These are phyloP conservation scores for Curvularia hawaiiensis DNA, from an alignment of 2,329 filamentous ascomycete genomes.

Conservation along the genomic window DNA sequence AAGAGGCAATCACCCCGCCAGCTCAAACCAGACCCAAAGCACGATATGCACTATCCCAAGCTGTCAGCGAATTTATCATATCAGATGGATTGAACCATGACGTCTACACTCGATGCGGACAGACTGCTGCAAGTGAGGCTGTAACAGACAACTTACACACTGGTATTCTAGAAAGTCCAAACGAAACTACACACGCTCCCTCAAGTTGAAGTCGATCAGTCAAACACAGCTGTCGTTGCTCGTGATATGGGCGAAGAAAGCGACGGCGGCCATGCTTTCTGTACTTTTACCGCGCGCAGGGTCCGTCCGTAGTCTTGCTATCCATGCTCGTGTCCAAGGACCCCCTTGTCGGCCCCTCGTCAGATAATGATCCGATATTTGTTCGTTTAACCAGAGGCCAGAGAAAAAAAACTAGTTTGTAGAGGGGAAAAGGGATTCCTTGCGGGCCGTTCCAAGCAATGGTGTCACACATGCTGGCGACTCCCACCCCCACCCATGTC, in stretches of 20 bases:
- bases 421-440: conserved; percentile 6
- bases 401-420: conserved; percentile 4
- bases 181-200: not conserved
- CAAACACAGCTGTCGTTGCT: conserved; percentile 4
- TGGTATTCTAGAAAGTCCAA: not conserved
- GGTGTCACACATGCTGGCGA: conserved; percentile 7
- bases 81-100: conserved; percentile 21
- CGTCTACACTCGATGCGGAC: conserved; percentile 25
- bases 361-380: conserved; percentile 38
- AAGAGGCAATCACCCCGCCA: not conserved
- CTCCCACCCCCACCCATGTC: conserved; percentile 13
- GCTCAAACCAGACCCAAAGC: not conserved
- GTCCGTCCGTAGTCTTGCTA: conserved; percentile 19
- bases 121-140: conserved; percentile 3
- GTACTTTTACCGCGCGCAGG: conserved; percentile 25
- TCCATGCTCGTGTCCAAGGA: conserved; percentile 22
- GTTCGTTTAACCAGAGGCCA: conserved; percentile 12
- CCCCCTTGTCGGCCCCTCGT: conserved; percentile 28
- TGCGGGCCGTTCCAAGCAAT: conserved; percentile 29
- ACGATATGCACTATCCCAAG: not conserved
- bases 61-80: conserved; percentile 14
- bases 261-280: conserved; percentile 26
- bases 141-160: conserved; percentile 1
- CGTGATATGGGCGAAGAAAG: conserved; percentile 15
- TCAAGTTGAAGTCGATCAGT: not conserved